These are phyloP conservation scores for Peronospora belbahrii DNA, from an alignment of 352 stramenopile species.

Conservation along the genomic window DNA sequence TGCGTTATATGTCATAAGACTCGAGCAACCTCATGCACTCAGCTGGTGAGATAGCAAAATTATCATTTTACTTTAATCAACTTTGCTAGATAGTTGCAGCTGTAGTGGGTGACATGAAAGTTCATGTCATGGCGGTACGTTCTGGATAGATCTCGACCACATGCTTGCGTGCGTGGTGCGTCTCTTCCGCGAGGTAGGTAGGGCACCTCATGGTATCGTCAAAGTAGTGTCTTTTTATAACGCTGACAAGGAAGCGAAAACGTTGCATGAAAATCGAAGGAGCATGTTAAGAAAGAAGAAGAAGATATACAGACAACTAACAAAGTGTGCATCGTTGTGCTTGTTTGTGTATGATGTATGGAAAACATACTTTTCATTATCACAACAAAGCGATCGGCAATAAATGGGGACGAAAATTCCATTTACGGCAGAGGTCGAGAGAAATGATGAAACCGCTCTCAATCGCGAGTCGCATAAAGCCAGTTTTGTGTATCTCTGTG, in stretches of 20 bases:
- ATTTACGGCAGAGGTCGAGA: neutral
- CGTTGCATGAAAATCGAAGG: neutral
- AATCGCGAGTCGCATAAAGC: slow-evolving; percentile 13
- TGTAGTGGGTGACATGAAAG: slow-evolving; percentile 5
- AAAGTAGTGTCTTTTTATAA: neutral
- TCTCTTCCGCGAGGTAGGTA: neutral
- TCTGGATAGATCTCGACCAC: neutral
- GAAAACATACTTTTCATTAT: no score
- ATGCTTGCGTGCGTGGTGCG: neutral
- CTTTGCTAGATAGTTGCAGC: slow-evolving; percentile 14
- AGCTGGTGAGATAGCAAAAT: slow-evolving; percentile 4
- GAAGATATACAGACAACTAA: no score
- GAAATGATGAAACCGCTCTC: slow-evolving; percentile 11
- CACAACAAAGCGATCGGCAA: no score
- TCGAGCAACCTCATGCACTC: neutral
- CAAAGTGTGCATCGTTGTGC: no score
- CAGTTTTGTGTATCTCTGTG: slow-evolving; percentile 8
- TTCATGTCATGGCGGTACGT: slow-evolving; percentile 4
- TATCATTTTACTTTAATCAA: slow-evolving; percentile 7
- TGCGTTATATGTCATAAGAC: neutral
- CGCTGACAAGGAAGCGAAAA: neutral
- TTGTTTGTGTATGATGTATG: no score
- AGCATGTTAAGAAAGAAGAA: no score
- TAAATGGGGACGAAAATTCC: no score
- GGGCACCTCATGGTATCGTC: neutral